phyloP scores from a whole-genome alignment of 352 stramenopile species.

The Phytophthora ramorum region DNA sequence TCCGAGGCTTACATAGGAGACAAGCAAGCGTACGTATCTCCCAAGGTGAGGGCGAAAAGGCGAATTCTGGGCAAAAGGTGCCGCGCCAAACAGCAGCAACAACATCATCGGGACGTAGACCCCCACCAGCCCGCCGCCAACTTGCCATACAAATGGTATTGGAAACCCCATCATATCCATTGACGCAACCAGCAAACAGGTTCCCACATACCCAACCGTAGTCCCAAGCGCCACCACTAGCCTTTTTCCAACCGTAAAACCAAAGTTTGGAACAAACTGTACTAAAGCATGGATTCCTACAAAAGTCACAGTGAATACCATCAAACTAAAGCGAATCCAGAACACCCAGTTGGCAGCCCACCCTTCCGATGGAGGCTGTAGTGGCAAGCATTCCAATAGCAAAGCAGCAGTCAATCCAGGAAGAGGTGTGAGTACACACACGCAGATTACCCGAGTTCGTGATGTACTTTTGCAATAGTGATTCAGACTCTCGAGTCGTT shows the following conservation, averaged over 20 bases:
- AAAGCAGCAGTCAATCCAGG: conserved; percentile 5
- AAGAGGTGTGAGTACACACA: conserved; percentile 14
- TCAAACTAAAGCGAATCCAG: conserved; percentile 20
- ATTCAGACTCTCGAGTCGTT: conserved; percentile 23
- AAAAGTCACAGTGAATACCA: conserved; percentile 11
- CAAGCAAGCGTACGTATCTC: neutral
- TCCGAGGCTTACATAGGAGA: neutral
- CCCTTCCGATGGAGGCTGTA: conserved; percentile 15
- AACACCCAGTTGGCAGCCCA: conserved; percentile 29
- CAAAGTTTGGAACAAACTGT: neutral
- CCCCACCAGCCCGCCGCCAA: neutral
- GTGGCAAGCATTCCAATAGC: conserved; percentile 28
- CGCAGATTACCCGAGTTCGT: conserved; percentile 2
- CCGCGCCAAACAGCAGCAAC: neutral
- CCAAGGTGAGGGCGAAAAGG: neutral
- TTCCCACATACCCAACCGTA: neutral
- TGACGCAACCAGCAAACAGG: neutral
- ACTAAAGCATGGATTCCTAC: neutral
- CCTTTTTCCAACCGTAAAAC: neutral
- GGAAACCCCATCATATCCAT: neutral
- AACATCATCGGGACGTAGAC: neutral
- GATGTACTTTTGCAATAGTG: conserved; percentile 22
- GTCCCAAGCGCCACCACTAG: neutral
- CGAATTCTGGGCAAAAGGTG: neutral
- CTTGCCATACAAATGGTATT: conserved; percentile 1